Percentiles rank a stretch among this genome's conserved stretches.
phyloP scores from a whole-genome alignment of 768 basidiomycete genomes.

The Tricholoma flavovirens region DNA sequence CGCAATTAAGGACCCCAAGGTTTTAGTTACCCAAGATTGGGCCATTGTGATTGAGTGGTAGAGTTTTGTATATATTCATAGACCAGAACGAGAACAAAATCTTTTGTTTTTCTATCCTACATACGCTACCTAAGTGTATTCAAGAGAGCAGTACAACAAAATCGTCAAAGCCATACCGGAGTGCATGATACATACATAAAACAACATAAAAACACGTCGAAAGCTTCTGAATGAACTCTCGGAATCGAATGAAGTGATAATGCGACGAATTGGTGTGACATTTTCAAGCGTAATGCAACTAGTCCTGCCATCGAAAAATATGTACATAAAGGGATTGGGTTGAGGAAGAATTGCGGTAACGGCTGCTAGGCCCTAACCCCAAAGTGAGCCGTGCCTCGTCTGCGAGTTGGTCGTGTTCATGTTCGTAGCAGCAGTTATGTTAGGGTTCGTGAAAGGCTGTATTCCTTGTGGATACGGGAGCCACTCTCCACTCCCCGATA shows the following conservation, averaged over 20 bases:
- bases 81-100: not conserved
- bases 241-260: conserved; percentile 2
- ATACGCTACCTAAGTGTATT: not conserved
- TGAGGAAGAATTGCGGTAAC: conserved; percentile 1
- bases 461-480: conserved; percentile 7
- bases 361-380: conserved; percentile 9
- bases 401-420: conserved; percentile 1
- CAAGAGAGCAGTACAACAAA: conserved; percentile 6
- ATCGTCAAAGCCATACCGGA: not conserved
- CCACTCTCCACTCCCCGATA: conserved; percentile 8
- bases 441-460: conserved; percentile 6
- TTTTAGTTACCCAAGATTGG: conserved; percentile 60
- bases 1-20: conserved; percentile 69
- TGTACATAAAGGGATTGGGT: not conserved
- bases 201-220: conserved; percentile 8
- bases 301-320: conserved; percentile 4
- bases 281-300: conserved; percentile 7
- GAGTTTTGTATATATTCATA: conserved; percentile 2
- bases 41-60: conserved; percentile 36
- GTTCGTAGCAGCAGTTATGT: conserved; percentile 3
- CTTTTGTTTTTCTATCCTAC: not conserved
- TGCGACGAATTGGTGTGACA: conserved; percentile 8
- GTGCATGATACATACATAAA: conserved; percentile 12
- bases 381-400: conserved; percentile 11
- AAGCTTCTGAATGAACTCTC: conserved; percentile 2